phyloP scores from a whole-genome alignment of 208 protist genomes.

The Leishmania turanica region DNA sequence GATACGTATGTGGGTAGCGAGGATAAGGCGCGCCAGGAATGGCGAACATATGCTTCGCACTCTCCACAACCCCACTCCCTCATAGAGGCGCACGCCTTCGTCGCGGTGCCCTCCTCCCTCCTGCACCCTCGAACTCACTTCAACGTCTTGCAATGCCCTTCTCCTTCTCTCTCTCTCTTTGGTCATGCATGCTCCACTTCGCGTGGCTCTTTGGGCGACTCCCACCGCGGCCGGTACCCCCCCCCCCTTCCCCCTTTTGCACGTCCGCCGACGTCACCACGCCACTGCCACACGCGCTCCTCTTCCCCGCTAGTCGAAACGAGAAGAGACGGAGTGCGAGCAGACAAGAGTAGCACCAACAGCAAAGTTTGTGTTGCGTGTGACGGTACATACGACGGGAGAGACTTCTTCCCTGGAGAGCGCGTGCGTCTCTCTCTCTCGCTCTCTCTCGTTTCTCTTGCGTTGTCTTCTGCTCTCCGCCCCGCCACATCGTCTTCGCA shows the following conservation, averaged over 20 bases:
- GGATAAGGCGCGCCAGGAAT: neutral
- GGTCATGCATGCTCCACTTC: neutral
- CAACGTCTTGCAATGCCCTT: neutral
- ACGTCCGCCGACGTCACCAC: neutral
- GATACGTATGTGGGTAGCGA: neutral
- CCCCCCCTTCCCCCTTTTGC: neutral
- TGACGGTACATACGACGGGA: neutral
- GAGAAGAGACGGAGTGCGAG: neutral
- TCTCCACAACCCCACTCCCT: neutral
- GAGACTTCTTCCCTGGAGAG: neutral
- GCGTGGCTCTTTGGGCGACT: neutral
- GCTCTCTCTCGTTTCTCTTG: neutral
- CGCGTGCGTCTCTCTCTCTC: neutral
- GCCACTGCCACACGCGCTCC: neutral
- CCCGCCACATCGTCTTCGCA: neutral
- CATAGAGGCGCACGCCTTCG: neutral
- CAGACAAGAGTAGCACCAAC: neutral
- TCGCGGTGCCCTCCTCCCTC: neutral
- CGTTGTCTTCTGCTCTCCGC: neutral
- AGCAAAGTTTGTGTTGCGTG: neutral
- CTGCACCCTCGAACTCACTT: neutral
- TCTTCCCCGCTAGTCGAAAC: neutral
- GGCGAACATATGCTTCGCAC: neutral
- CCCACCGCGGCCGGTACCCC: neutral
- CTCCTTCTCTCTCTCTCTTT: neutral